These are phyloP conservation scores for Stephania japonica DNA, from an alignment of 164 flowering plant species.

Conservation along the genomic window DNA sequence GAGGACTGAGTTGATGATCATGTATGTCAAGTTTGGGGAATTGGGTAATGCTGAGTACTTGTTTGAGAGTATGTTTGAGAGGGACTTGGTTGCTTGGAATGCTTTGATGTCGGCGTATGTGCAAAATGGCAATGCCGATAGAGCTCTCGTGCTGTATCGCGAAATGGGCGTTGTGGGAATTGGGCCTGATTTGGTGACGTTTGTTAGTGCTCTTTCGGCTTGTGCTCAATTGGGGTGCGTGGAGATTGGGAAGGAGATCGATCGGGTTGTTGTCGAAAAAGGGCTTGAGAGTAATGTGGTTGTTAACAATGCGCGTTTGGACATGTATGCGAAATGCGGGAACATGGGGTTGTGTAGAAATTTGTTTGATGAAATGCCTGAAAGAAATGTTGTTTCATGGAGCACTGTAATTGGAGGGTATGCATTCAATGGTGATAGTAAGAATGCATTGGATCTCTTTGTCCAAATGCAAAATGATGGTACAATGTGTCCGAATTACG, in stretches of 20 bases:
- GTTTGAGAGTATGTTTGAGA: constrained; percentile 26
- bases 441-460: constrained; percentile 30
- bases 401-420: constrained; percentile 41
- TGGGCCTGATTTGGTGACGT: constrained; percentile 27
- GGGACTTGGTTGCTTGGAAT: constrained; percentile 45
- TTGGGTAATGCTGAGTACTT: constrained; percentile 29
- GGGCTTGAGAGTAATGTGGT: constrained; percentile 25
- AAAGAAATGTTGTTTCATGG: constrained; percentile 39
- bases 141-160: constrained; percentile 25
- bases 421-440: constrained; percentile 34
- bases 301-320: constrained; percentile 33
- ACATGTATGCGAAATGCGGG: constrained; percentile 41
- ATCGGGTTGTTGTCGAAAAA: constrained; percentile 13
- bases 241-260: constrained; percentile 29
- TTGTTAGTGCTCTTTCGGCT: constrained; percentile 32
- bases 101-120: constrained; percentile 34
- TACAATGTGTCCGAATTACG: constrained; percentile 27
- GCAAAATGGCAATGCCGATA: constrained; percentile 31
- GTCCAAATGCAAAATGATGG: constrained; percentile 30
- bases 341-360: constrained; percentile 22
- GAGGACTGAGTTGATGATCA: constrained; percentile 33
- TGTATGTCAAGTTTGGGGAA: constrained; percentile 33
- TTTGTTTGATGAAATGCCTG: constrained; percentile 29
- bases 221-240: constrained; percentile 37
- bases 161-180: constrained; percentile 25